These are phyloP conservation scores for Castanea crenata DNA, from an alignment of 306 rosid genomes.

Conservation along the genomic window DNA sequence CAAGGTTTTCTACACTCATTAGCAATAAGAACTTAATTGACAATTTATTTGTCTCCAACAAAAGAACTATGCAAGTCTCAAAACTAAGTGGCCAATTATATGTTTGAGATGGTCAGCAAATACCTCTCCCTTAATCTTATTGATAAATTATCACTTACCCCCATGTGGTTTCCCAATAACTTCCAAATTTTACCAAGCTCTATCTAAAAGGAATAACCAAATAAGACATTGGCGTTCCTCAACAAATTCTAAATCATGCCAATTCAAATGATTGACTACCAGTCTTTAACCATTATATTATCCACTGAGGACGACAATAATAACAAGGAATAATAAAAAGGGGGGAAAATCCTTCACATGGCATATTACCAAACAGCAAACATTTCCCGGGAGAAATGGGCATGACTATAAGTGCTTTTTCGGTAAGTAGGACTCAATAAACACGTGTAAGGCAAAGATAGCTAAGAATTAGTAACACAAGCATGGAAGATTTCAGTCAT, in stretches of 20 bases:
- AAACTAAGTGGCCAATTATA: too few species aligned
- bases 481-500: slow-evolving; percentile 1
- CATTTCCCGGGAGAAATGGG: neutral
- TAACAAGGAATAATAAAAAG: neutral
- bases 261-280: neutral
- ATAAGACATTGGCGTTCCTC: neutral
- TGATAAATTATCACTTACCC: too few species aligned
- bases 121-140: too few species aligned
- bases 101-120: too few species aligned
- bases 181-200: neutral
- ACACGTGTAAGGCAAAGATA: neutral
- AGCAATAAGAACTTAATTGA: too few species aligned
- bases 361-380: neutral
- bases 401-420: neutral
- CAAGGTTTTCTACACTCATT: too few species aligned
- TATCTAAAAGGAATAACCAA: neutral
- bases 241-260: neutral
- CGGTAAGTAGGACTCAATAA: neutral
- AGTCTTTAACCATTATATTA: neutral
- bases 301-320: neutral
- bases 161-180: neutral
- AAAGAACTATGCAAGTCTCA: too few species aligned
- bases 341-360: neutral
- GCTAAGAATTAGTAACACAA: neutral
- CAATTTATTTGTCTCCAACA: too few species aligned